Percentiles rank a stretch among this genome's conserved stretches.
Evolutionary conservation across 202 grass and related monocot genomes (phyloP).

Genomic region (Schoenoplectus tabernaemontani): DNA sequence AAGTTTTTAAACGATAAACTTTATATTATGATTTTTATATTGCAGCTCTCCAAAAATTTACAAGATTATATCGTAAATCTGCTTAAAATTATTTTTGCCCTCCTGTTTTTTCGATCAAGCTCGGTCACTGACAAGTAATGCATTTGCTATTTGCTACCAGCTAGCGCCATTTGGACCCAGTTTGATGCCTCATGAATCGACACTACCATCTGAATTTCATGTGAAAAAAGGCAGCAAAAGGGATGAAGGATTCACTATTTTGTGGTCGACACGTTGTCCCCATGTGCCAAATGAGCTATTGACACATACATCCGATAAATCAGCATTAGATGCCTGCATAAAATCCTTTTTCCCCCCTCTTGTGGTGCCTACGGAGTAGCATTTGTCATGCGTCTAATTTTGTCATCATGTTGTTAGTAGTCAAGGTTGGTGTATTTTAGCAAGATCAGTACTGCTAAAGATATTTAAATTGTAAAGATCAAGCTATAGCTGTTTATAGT

Average conservation of each 20-base stretch:
- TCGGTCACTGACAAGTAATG: too few species aligned
- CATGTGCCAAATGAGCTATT: not conserved
- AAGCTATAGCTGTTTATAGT: not conserved
- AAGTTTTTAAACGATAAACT: too few species aligned
- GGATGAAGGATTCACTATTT: not conserved
- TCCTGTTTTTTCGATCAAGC: too few species aligned
- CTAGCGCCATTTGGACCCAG: too few species aligned
- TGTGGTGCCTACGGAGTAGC: not conserved
- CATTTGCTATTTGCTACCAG: too few species aligned
- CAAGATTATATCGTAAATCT: too few species aligned
- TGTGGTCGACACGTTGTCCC: not conserved
- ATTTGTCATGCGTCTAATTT: not conserved
- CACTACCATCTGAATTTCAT: not conserved
- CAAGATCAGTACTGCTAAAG: not conserved
- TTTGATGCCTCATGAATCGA: not conserved
- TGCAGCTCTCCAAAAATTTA: too few species aligned
- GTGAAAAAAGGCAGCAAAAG: not conserved
- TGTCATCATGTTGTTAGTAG: not conserved
- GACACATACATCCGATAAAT: not conserved
- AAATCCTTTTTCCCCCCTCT: not conserved
- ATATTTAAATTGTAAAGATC: not conserved
- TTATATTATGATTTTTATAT: too few species aligned
- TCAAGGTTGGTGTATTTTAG: not conserved
- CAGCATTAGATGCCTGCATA: slow-evolving; percentile 14
- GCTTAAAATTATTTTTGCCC: too few species aligned